phyloP scores from a whole-genome alignment of 805 yeast genomes.

The Candida cerambycidarum region DNA sequence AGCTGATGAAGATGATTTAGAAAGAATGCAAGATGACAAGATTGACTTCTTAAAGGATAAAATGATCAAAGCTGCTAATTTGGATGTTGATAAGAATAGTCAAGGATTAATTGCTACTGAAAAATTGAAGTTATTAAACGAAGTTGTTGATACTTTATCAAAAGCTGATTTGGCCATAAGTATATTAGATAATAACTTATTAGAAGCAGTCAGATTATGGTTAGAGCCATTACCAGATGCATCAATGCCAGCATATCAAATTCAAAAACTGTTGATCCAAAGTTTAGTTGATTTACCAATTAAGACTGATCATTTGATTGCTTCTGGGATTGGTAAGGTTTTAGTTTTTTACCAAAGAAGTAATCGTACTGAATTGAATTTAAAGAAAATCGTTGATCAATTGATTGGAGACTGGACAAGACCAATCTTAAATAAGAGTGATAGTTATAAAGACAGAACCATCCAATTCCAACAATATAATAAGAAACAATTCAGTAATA shows the following conservation, averaged over 20 bases:
- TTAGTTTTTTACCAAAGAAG: slow-evolving; percentile 90
- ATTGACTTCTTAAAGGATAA: slow-evolving; percentile 77
- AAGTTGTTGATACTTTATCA: slow-evolving; percentile 71
- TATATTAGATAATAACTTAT: slow-evolving; percentile 86
- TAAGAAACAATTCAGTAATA: slow-evolving; percentile 49
- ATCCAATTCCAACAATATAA: slow-evolving; percentile 71
- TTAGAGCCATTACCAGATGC: slow-evolving; percentile 98
- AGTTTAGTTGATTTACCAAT: slow-evolving; percentile 81
- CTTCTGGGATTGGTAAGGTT: slow-evolving; percentile 91
- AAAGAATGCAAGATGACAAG: slow-evolving; percentile 90
- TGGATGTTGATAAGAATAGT: slow-evolving; percentile 61
- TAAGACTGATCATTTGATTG: slow-evolving; percentile 92
- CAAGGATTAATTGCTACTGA: slow-evolving; percentile 69
- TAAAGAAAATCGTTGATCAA: slow-evolving; percentile 87
- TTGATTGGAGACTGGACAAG: slow-evolving; percentile 97
- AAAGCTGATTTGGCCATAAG: slow-evolving; percentile 88
- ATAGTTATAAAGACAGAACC: slow-evolving; percentile 85
- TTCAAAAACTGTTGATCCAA: slow-evolving; percentile 80
- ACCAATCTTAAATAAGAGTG: slow-evolving; percentile 94
- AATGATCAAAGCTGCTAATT: slow-evolving; percentile 86
- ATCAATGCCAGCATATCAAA: slow-evolving; percentile 94
- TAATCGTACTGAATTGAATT: slow-evolving; percentile 79
- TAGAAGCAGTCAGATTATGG: slow-evolving; percentile 95
- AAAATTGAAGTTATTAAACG: slow-evolving; percentile 76
- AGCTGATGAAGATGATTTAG: slow-evolving; percentile 90